These are phyloP conservation scores for Hypoxylon sp. DNA, from an alignment of 2,329 filamentous ascomycete species.

Conservation along the genomic window DNA sequence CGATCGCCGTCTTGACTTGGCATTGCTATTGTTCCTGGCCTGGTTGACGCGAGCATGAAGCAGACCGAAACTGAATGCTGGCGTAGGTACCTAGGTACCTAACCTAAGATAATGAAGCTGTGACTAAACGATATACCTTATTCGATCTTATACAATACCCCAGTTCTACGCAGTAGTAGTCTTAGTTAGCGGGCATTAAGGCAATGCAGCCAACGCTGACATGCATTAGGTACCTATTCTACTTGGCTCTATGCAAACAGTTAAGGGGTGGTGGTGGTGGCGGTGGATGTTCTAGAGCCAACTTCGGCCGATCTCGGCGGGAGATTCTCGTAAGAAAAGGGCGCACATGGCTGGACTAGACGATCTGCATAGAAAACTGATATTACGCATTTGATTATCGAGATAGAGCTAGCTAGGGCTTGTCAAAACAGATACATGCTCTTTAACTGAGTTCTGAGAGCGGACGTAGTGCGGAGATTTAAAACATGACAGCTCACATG, in stretches of 20 bases:
- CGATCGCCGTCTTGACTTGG: neutral
- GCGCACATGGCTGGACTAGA: conserved; percentile 1
- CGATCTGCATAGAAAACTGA: neutral
- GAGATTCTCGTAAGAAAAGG: conserved; percentile 4
- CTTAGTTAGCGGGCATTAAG: neutral
- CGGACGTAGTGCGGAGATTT: no score
- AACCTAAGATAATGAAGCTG: neutral
- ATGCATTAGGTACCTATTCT: neutral
- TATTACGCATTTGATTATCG: neutral
- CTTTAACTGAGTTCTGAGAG: no score
- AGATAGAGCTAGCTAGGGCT: no score
- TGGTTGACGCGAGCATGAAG: neutral
- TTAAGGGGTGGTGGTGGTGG: neutral
- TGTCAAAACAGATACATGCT: no score
- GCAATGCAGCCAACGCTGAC: neutral
- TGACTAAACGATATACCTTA: neutral
- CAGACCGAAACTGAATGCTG: neutral
- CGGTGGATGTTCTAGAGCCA: neutral
- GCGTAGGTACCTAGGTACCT: no score
- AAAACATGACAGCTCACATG: neutral
- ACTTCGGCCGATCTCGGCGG: conserved; percentile 14
- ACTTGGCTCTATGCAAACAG: neutral
- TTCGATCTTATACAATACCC: neutral
- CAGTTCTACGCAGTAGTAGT: neutral
- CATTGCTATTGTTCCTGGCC: neutral